These are phyloP conservation scores for Tylopilus sp. DNA, from an alignment of 1,284 basidiomycete species.

Conservation along the genomic window DNA sequence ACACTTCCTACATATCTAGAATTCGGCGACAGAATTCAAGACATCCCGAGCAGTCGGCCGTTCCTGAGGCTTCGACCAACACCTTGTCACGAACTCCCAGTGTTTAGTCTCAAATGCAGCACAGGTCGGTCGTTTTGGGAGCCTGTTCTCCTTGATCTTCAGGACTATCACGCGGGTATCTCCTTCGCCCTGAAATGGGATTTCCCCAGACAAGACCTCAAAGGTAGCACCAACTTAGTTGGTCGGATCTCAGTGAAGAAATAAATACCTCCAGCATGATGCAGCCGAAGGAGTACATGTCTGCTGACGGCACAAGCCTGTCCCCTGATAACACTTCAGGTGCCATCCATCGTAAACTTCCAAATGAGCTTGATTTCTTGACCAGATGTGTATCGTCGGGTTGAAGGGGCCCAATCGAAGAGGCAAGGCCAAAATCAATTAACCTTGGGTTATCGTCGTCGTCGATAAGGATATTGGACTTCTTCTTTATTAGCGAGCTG, in stretches of 20 bases:
- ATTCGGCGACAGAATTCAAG: not conserved
- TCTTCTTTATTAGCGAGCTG: not conserved
- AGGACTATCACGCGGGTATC: slow-evolving; percentile 1
- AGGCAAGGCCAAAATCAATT: slow-evolving; percentile 13
- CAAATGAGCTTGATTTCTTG: slow-evolving; percentile 4
- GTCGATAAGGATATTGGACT: slow-evolving; percentile 11
- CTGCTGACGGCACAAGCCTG: slow-evolving; percentile 3
- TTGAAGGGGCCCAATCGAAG: slow-evolving; percentile 9
- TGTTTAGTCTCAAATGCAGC: slow-evolving; percentile 2
- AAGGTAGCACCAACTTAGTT: not conserved
- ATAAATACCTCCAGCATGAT: slow-evolving; percentile 12
- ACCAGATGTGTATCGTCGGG: slow-evolving; percentile 2
- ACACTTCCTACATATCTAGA: not conserved
- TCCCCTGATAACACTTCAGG: slow-evolving; percentile 5
- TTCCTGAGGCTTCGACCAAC: slow-evolving; percentile 4
- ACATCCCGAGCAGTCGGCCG: slow-evolving; percentile 2
- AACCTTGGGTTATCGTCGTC: slow-evolving; percentile 4
- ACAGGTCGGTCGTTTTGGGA: slow-evolving; percentile 4
- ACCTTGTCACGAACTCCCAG: slow-evolving; percentile 5
- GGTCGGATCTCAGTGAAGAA: too few species aligned
- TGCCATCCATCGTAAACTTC: slow-evolving; percentile 11
- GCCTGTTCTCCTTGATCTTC: slow-evolving; percentile 7
- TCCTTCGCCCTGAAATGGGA: slow-evolving; percentile 4
- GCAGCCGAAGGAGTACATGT: slow-evolving; percentile 12
- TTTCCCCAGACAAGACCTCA: slow-evolving; percentile 6